These are phyloP conservation scores for Nemophila menziesii DNA, from an alignment of 257 asterid species.

Conservation along the genomic window DNA sequence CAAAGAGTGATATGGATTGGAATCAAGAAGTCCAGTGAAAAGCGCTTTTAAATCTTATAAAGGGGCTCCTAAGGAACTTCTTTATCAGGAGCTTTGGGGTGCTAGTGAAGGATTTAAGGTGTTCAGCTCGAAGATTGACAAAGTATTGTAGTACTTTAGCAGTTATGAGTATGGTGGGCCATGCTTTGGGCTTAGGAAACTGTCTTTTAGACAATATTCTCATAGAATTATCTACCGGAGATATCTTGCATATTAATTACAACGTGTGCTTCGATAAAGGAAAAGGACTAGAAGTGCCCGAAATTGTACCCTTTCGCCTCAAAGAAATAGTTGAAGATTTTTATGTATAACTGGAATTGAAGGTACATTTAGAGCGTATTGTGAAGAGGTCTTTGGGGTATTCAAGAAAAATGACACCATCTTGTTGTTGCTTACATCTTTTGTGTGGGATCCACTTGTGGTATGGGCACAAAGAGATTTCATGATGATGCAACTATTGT, in stretches of 20 bases:
- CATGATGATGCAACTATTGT: conserved; percentile 98
- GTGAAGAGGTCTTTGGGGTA: conserved; percentile 87
- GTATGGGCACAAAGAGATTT: conserved; percentile 98
- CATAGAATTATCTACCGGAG: conserved; percentile 84
- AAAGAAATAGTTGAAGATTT: conserved; percentile 92
- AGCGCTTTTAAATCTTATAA: conserved; percentile 86
- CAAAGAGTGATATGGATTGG: conserved; percentile 96
- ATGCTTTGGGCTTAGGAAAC: conserved; percentile 91
- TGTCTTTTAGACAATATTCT: conserved; percentile 97
- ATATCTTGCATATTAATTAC: conserved; percentile 91
- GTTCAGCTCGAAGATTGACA: conserved; percentile 67
- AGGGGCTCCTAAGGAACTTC: conserved; percentile 95
- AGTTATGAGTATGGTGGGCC: conserved; percentile 94
- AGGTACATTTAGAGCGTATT: conserved; percentile 87
- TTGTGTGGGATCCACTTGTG: conserved; percentile 99
- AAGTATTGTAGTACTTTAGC: conserved; percentile 96
- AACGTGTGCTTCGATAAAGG: conserved; percentile 99
- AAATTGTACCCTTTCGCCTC: conserved; percentile 97
- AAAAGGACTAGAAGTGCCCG: conserved; percentile 85
- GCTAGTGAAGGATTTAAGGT: conserved; percentile 95
- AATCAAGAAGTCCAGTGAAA: conserved; percentile 92
- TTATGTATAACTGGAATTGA: conserved; percentile 90
- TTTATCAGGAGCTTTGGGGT: conserved; percentile 95
- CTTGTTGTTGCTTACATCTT: conserved; percentile 78
- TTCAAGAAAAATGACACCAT: conserved; percentile 87